phyloP scores from a whole-genome alignment of 78 protist species.

The Tieghemostelium lacteum region DNA sequence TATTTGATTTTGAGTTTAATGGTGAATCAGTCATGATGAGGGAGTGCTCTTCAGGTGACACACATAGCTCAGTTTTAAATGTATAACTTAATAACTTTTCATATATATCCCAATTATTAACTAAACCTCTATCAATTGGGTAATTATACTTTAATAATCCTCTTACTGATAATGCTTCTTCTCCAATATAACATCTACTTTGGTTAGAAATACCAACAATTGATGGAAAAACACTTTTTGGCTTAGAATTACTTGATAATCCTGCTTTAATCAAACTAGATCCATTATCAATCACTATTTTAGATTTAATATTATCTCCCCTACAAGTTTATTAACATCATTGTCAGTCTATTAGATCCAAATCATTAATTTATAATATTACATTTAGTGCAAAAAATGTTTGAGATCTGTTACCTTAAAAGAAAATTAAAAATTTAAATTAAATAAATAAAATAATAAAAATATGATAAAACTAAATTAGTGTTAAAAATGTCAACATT shows the following conservation, averaged over 20 bases:
- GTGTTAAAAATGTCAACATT: too few relatives aligned
- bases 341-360: too few relatives aligned
- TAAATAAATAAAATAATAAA: too few relatives aligned
- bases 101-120: conserved; percentile 99
- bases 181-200: conserved; percentile 84
- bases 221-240: conserved; percentile 92
- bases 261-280: conserved; percentile 98
- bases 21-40: conserved; percentile 85
- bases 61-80: conserved; percentile 93
- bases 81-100: conserved; percentile 93
- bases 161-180: conserved; percentile 65
- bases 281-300: conserved; percentile 94
- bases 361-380: too few relatives aligned
- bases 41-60: conserved; percentile 93
- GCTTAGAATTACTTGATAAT: conserved; percentile 93
- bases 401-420: too few relatives aligned
- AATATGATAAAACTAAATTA: too few relatives aligned
- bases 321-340: too few relatives aligned
- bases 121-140: conserved; percentile 92
- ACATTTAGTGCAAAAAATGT: too few relatives aligned
- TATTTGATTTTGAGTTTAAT: conserved; percentile 84
- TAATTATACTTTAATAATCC: conserved; percentile 92
- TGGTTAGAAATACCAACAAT: conserved; percentile 93
- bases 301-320: too few relatives aligned
- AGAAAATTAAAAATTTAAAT: too few relatives aligned